Evolutionary conservation across 345 rosid genomes (phyloP).

Genomic region (Aquilaria sinensis): DNA sequence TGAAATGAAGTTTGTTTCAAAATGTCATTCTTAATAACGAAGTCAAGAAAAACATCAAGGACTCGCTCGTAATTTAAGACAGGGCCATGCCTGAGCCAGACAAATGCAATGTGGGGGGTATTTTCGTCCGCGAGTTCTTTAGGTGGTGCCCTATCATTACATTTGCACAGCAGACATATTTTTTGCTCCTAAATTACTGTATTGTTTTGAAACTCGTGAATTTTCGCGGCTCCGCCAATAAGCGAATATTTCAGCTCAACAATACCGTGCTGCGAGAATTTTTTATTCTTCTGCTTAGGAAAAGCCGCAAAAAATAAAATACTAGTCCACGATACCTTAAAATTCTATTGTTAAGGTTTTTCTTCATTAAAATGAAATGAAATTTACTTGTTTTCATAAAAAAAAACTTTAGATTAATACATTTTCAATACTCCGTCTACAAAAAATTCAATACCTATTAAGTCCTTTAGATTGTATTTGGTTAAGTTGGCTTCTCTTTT

Average conservation of each 20-base stretch:
- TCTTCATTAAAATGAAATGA: no score
- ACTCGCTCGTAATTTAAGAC: neutral
- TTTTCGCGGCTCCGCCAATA: constrained; percentile 29
- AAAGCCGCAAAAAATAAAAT: constrained; percentile 1
- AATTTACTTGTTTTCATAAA: no score
- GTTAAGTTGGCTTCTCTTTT: no score
- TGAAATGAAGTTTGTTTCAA: no score
- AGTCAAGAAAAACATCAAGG: neutral
- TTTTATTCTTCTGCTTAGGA: neutral
- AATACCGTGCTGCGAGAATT: no score
- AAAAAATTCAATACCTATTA: no score
- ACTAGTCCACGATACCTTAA: neutral
- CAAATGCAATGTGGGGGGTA: constrained; percentile 4
- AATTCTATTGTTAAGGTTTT: no score
- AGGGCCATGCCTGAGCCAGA: neutral
- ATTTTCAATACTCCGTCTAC: no score
- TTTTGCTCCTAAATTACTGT: neutral
- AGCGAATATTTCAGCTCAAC: neutral
- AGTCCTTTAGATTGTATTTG: no score
- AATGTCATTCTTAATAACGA: neutral
- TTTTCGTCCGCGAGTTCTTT: neutral
- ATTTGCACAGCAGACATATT: neutral
- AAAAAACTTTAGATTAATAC: no score
- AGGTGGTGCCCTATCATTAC: neutral
- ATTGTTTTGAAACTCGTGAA: constrained; percentile 18